phyloP scores from a whole-genome alignment of 352 stramenopile species.

The Detonula confervacea region DNA sequence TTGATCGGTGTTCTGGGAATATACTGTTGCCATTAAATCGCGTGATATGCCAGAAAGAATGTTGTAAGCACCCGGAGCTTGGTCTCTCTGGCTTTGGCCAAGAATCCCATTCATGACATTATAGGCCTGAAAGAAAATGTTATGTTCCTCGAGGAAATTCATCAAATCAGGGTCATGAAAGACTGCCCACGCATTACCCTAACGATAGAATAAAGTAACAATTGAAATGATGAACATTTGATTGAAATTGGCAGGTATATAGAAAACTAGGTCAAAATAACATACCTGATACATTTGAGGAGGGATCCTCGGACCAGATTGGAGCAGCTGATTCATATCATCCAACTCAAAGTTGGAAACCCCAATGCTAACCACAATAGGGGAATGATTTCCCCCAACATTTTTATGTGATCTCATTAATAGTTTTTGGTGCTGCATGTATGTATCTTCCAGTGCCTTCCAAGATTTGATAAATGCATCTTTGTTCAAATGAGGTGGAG shows the following conservation, averaged over 20 bases:
- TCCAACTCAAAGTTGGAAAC: slow-evolving; percentile 85
- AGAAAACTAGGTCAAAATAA: no score
- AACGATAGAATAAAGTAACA: no score
- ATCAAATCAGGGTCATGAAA: slow-evolving; percentile 75
- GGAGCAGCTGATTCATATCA: slow-evolving; percentile 70
- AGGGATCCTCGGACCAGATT: slow-evolving; percentile 37
- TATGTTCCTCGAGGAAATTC: slow-evolving; percentile 59
- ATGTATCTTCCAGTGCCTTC: slow-evolving; percentile 78
- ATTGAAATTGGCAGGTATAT: no score
- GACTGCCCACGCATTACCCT: slow-evolving; percentile 73
- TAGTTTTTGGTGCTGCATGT: slow-evolving; percentile 30
- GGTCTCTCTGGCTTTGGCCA: slow-evolving; percentile 10
- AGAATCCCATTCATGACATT: slow-evolving; percentile 76
- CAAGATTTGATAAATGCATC: slow-evolving; percentile 81
- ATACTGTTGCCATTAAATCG: slow-evolving; percentile 29
- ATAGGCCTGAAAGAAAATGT: slow-evolving; percentile 78
- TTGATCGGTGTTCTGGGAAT: slow-evolving; percentile 20
- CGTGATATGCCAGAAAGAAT: slow-evolving; percentile 35
- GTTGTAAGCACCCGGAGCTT: slow-evolving; percentile 60
- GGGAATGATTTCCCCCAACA: slow-evolving; percentile 13
- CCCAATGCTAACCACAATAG: slow-evolving; percentile 76
- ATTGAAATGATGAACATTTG: no score
- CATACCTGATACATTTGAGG: slow-evolving; percentile 82
- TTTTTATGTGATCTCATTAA: slow-evolving; percentile 11
- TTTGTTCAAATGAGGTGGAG: slow-evolving; percentile 72